phyloP scores from a whole-genome alignment of 352 stramenopile genomes.

The Phytophthora tentaculata region DNA sequence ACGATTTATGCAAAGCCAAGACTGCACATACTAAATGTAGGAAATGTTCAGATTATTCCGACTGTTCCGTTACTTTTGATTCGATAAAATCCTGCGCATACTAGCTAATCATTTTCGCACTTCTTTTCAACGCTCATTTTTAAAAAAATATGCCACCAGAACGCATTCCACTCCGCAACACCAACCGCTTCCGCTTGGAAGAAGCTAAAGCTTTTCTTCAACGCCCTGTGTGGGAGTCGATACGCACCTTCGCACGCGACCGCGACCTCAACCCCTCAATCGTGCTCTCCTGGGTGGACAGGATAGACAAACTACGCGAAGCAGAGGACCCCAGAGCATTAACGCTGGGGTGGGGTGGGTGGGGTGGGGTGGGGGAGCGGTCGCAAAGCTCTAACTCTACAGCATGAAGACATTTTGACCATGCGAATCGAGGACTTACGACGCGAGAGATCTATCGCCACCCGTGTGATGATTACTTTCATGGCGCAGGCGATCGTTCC shows the following conservation, averaged over 20 bases:
- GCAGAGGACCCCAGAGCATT: not conserved
- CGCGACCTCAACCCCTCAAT: not conserved
- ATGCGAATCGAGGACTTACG: not conserved
- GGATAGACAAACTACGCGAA: not conserved
- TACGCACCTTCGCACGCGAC: not conserved
- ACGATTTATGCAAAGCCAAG: too few relatives aligned
- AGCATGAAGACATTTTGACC: not conserved
- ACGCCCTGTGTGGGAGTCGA: not conserved
- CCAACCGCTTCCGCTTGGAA: not conserved
- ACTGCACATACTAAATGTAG: too few relatives aligned
- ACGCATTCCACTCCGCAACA: not conserved
- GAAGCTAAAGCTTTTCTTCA: not conserved
- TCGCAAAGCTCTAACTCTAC: not conserved
- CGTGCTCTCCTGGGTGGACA: not conserved
- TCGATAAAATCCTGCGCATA: not conserved
- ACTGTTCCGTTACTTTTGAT: not conserved
- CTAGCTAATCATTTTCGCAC: not conserved
- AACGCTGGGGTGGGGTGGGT: too few relatives aligned
- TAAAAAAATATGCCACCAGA: not conserved
- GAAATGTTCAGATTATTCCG: not conserved
- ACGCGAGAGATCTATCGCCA: not conserved
- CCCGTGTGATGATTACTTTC: not conserved
- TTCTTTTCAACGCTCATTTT: not conserved
- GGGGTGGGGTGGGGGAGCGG: too few relatives aligned
- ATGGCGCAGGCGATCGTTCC: not conserved